Evolutionary conservation across 2,329 filamentous ascomycete genomes (phyloP).

Genomic region (Aschersonia sp.): DNA sequence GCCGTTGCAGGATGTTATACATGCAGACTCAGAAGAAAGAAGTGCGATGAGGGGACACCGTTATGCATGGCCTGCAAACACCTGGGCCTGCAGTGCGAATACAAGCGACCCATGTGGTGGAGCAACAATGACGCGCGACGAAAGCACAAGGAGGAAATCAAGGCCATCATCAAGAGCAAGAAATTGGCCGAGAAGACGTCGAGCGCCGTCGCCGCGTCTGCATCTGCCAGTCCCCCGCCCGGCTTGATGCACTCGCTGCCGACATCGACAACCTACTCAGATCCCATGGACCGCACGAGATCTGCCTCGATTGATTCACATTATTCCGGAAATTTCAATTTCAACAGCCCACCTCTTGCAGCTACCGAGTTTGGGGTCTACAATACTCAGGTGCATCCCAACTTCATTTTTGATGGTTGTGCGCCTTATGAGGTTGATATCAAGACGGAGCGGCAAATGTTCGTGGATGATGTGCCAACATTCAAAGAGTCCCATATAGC

Average conservation of each 20-base stretch:
- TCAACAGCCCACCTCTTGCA: slow-evolving; percentile 45
- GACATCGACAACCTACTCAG: slow-evolving; percentile 67
- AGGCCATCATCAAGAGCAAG: slow-evolving; percentile 93
- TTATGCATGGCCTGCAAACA: slow-evolving; percentile 53
- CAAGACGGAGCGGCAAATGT: slow-evolving; percentile 90
- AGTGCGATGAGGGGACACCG: slow-evolving; percentile 52
- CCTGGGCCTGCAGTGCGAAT: slow-evolving; percentile 81
- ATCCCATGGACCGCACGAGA: slow-evolving; percentile 57
- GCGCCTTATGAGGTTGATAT: slow-evolving; percentile 88
- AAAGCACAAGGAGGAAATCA: slow-evolving; percentile 87
- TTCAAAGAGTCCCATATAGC: slow-evolving; percentile 77
- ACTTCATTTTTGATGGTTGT: slow-evolving; percentile 44
- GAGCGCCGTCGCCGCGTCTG: slow-evolving; percentile 33
- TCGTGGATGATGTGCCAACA: slow-evolving; percentile 78
- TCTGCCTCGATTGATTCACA: slow-evolving; percentile 72
- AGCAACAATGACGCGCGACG: slow-evolving; percentile 78
- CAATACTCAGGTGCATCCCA: slow-evolving; percentile 46
- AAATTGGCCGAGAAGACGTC: slow-evolving; percentile 81
- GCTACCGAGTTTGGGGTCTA: slow-evolving; percentile 43
- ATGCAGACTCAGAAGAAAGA: slow-evolving; percentile 52
- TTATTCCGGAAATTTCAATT: slow-evolving; percentile 58
- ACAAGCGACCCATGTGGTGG: slow-evolving; percentile 97
- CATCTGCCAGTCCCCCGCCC: slow-evolving; percentile 51
- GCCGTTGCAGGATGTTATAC: slow-evolving; percentile 46
- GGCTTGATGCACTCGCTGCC: slow-evolving; percentile 70